Conservation (phyloP, 805 yeast species). For the Pichia pseudocactophila region DNA sequence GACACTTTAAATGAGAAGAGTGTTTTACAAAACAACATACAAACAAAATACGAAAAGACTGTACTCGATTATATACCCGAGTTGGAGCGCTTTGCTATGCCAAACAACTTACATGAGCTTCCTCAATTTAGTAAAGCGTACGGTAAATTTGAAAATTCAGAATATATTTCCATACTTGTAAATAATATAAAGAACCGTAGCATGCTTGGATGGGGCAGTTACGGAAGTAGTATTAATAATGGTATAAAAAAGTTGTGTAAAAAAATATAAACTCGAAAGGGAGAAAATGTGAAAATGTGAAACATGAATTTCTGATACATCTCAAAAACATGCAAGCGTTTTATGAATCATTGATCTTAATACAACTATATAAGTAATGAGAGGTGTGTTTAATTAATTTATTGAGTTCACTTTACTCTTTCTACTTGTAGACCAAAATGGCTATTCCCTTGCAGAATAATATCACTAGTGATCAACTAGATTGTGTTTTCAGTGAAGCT, state of each 20-base stretch:
- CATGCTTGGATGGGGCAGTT: not conserved
- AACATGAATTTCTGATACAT: slow-evolving; percentile 2
- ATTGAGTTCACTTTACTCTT: no score
- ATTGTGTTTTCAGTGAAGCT: not conserved
- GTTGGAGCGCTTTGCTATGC: slow-evolving; percentile 1
- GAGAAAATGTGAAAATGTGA: not conserved
- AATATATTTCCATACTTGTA: not conserved
- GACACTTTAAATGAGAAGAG: slow-evolving; percentile 11
- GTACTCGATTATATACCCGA: slow-evolving; percentile 9
- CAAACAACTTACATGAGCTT: slow-evolving; percentile 7
- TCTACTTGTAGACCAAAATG: not conserved
- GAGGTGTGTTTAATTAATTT: no score
- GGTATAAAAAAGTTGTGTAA: not conserved
- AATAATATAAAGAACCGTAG: not conserved
- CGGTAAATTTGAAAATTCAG: not conserved
- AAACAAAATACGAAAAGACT: slow-evolving; percentile 2
- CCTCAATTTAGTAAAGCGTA: slow-evolving; percentile 4
- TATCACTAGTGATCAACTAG: not conserved
- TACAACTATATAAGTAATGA: not conserved
- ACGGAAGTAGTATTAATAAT: not conserved
- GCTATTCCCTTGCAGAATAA: not conserved
- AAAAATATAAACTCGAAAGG: not conserved
- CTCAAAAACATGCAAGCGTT: not conserved
- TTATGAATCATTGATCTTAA: no score
- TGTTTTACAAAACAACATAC: not conserved